Base-by-base conservation (phyloP, 2,329 filamentous ascomycete genomes). In the Botrytis porri region DNA sequence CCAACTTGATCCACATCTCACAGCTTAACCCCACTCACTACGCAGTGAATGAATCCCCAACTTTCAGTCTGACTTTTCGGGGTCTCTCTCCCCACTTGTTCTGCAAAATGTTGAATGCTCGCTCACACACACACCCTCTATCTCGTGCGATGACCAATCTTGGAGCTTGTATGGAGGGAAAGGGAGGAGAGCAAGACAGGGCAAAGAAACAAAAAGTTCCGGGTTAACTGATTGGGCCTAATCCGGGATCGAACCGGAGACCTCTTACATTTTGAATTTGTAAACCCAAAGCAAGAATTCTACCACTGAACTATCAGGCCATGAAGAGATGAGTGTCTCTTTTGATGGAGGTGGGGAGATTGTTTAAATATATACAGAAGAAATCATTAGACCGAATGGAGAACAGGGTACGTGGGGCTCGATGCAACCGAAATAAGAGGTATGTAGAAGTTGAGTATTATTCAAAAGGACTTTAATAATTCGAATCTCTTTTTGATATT, bases 201-300 rank as follows among this genome's bases (percentile, higher is more conserved):
- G 22, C 39, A 62, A 62, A 16, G 16, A n/a, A 1, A 32, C 2
- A 3, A 20, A 14, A 6, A 9, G n/a, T n/a, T n/a, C n/a, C n/a
- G n/a, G n/a, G n/a, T n/a, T n/a, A n/a, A n/a, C n/a, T n/a, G n/a
- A n/a, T n/a, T n/a, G n/a, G n/a, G n/a, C 63, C 64, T 67, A 67
- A 67, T 67, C 64, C 64, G 64, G 64, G 64, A 54, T 67, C 35
- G 64, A 67, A 67, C 64, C 64, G 64, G 64, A 67, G 64, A 67
- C 64, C 64, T 67, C 64, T 67, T 67, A 67, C 64, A 67, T 0
- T 54, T 54, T 9, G 16, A 16, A 67, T 54, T 39, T 0, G 8
- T 12, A 0, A 54, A 67, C 64, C 64, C 64, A 67, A 67, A 67
- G 64, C 64, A 67, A 67, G 64, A 67, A 67, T 67, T 67, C 64